These are phyloP conservation scores for Aspergillus sp. DNA, from an alignment of 2,329 filamentous ascomycete species.

Conservation along the genomic window DNA sequence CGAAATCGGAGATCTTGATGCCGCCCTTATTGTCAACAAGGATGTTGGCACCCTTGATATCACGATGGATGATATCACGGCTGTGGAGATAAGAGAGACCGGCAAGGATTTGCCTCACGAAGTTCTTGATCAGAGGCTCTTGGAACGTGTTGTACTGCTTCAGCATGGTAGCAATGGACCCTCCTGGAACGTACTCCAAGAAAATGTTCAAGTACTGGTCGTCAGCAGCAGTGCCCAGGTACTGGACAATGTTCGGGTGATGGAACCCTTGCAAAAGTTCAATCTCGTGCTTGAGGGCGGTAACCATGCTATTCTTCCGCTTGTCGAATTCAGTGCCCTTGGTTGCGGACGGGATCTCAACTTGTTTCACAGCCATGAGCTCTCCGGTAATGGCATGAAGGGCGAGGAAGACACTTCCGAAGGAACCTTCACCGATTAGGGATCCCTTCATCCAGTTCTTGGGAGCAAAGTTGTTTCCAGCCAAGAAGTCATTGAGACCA, in stretches of 20 bases:
- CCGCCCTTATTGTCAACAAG: conserved; percentile 98
- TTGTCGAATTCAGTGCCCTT: conserved; percentile 78
- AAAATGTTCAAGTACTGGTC: conserved; percentile 97
- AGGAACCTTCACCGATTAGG: conserved; percentile 93
- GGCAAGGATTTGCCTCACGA: conserved; percentile 91
- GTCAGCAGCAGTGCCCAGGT: conserved; percentile 91
- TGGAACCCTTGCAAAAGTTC: conserved; percentile 89
- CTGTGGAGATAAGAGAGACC: conserved; percentile 92
- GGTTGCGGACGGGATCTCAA: conserved; percentile 81
- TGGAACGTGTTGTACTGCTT: conserved; percentile 96
- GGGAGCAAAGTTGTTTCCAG: conserved; percentile 91
- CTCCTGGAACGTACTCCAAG: conserved; percentile 96
- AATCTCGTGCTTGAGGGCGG: conserved; percentile 95
- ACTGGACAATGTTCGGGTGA: conserved; percentile 97
- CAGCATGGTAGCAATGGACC: conserved; percentile 96
- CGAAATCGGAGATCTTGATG: conserved; percentile 99
- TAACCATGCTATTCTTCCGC: conserved; percentile 97
- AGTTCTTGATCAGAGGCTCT: conserved; percentile 91
- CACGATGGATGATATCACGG: conserved; percentile 94
- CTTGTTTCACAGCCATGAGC: conserved; percentile 97
- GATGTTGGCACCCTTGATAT: conserved; percentile 99
- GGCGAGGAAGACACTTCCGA: conserved; percentile 92
- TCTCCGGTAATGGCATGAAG: conserved; percentile 95
- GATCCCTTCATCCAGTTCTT: conserved; percentile 99
- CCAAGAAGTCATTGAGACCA: conserved; percentile 84